phyloP scores from a whole-genome alignment of 768 basidiomycete genomes.

The Tulasnella sp. region DNA sequence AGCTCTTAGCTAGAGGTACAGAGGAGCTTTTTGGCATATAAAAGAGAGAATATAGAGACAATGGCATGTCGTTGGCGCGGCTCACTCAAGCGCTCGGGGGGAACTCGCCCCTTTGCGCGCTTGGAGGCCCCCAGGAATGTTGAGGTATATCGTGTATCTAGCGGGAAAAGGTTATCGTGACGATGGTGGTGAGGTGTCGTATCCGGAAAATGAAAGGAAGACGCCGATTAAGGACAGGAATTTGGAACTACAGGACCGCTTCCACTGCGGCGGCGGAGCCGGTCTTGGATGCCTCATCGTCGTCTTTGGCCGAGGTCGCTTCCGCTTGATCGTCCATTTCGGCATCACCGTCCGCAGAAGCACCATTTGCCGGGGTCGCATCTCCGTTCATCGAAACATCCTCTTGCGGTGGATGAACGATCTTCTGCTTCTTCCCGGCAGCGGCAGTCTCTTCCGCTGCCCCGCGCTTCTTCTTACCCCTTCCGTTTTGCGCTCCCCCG shows the following conservation, averaged over 20 bases:
- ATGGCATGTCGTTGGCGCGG: neutral
- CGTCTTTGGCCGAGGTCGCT: neutral
- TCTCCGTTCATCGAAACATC: neutral
- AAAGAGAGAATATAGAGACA: neutral
- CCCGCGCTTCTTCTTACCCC: constrained; percentile 4
- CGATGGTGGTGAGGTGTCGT: neutral
- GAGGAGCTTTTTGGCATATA: neutral
- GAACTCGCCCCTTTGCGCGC: too few relatives aligned
- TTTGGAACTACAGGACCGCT: neutral
- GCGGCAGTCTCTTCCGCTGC: neutral
- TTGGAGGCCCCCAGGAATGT: neutral
- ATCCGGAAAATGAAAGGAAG: neutral
- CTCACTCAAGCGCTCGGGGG: neutral
- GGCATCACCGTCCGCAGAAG: neutral
- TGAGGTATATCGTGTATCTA: neutral
- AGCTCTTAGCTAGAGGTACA: neutral
- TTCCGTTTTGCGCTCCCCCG: neutral
- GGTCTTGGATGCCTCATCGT: neutral
- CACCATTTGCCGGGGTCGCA: neutral
- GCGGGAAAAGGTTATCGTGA: neutral
- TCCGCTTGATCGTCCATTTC: neutral
- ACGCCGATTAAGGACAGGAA: neutral
- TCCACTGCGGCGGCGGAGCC: neutral
- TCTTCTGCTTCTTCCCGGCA: constrained; percentile 12
- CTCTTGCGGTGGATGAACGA: too few relatives aligned